These are phyloP conservation scores for Acanthochlamys bracteata DNA, from an alignment of 106 monocot species.

Conservation along the genomic window DNA sequence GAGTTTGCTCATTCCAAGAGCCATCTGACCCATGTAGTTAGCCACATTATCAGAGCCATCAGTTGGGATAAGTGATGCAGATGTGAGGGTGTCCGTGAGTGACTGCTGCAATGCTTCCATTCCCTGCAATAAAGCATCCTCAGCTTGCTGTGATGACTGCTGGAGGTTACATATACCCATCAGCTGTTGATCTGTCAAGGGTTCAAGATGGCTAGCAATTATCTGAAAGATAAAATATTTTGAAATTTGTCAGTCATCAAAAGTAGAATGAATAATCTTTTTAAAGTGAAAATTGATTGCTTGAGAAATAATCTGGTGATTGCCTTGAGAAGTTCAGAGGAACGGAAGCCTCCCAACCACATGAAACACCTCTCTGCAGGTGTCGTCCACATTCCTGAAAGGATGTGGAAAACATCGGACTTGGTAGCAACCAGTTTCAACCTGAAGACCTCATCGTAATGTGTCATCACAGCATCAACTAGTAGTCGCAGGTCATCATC, in stretches of 20 bases:
- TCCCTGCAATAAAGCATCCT: slow-evolving; percentile 89
- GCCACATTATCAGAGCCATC: slow-evolving; percentile 51
- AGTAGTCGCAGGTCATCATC: slow-evolving; percentile 55
- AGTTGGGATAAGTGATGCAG: slow-evolving; percentile 32
- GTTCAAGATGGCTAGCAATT: slow-evolving; percentile 68
- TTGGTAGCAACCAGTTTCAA: slow-evolving; percentile 59
- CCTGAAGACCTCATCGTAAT: slow-evolving; percentile 69
- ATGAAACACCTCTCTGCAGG: slow-evolving; percentile 91
- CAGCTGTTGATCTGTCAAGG: slow-evolving; percentile 79
- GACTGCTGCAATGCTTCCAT: slow-evolving; percentile 95
- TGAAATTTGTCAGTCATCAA: too few relatives aligned
- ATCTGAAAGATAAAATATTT: slow-evolving; percentile 26
- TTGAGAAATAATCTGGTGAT: background rate
- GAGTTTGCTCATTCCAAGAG: slow-evolving; percentile 76
- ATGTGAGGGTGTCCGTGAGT: slow-evolving; percentile 63
- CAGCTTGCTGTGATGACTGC: slow-evolving; percentile 84
- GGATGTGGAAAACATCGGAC: slow-evolving; percentile 81
- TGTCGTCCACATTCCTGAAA: slow-evolving; percentile 92
- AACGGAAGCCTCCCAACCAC: slow-evolving; percentile 90
- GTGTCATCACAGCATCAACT: slow-evolving; percentile 60
- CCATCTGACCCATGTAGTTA: slow-evolving; percentile 88
- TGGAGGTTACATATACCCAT: slow-evolving; percentile 93
- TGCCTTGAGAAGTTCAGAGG: slow-evolving; percentile 85
- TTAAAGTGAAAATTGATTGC: background rate
- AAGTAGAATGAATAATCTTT: background rate